Evolutionary conservation across 2,329 filamentous ascomycete genomes (phyloP).

Genomic region (Aspergillus fructus): DNA sequence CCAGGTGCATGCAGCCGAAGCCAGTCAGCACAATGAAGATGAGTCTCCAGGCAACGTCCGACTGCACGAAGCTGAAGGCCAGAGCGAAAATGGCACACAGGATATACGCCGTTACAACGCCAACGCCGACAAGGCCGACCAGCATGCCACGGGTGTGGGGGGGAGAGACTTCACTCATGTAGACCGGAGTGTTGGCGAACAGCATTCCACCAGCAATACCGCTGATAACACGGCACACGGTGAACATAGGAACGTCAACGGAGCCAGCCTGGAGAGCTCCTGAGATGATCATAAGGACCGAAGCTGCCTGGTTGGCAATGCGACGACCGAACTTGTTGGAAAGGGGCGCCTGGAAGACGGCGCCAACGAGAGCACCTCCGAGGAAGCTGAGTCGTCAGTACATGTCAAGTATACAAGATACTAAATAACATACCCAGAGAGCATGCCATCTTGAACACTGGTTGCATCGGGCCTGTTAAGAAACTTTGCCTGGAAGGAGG

Average conservation of each 20-base stretch:
- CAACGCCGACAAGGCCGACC: background rate
- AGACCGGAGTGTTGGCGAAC: background rate
- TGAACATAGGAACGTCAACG: too few species aligned
- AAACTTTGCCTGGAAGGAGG: background rate
- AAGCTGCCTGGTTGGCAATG: too few species aligned
- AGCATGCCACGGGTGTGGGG: background rate
- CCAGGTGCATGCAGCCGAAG: background rate
- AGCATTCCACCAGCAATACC: background rate
- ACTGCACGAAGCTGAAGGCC: background rate
- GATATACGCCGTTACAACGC: background rate
- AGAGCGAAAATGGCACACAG: background rate
- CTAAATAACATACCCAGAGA: background rate
- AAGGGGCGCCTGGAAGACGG: background rate
- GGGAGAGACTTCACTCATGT: background rate
- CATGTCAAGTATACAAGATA: rapidly evolving
- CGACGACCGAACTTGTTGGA: too few species aligned
- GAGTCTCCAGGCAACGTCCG: background rate
- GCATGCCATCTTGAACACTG: background rate
- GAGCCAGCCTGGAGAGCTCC: too few species aligned
- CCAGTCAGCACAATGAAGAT: background rate
- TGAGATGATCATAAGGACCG: too few species aligned
- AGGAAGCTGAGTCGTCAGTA: background rate
- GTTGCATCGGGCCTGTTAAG: background rate
- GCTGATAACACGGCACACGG: too few species aligned
- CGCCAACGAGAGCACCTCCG: background rate